Evolutionary conservation across 1,284 basidiomycete genomes (phyloP).

Genomic region (Wallemia ichthyophaga): DNA sequence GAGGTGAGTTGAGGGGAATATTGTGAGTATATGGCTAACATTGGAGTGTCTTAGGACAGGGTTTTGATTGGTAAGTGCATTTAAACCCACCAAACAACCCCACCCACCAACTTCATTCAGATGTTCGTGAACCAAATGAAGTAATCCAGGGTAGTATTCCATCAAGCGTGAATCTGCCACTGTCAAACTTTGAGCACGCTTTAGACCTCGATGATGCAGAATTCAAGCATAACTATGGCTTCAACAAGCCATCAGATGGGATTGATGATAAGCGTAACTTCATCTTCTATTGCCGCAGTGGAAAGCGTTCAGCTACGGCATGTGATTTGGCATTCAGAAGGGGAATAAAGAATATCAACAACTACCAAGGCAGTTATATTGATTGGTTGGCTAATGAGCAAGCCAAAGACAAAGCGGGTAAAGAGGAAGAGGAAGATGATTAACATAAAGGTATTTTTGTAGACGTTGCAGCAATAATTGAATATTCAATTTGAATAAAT

Average conservation of each 20-base stretch:
- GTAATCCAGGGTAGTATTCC: constrained; percentile 83
- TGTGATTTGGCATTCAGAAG: constrained; percentile 52
- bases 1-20: background rate
- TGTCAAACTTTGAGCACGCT: constrained; percentile 42
- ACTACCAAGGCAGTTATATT: constrained; percentile 75
- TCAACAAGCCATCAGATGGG: constrained; percentile 35
- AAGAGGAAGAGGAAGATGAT: constrained; percentile 15
- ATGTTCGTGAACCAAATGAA: constrained; percentile 83
- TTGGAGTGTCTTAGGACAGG: background rate
- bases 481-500: background rate
- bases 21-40: background rate
- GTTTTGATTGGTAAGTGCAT: background rate
- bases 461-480: no score
- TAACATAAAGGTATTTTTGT: constrained; percentile 3
- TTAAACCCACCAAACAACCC: background rate
- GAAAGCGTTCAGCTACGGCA: constrained; percentile 53
- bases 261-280: constrained; percentile 32
- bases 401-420: constrained; percentile 8
- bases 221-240: constrained; percentile 45
- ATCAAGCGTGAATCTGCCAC: constrained; percentile 71
- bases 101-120: constrained; percentile 17
- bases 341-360: constrained; percentile 35
- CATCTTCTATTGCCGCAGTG: constrained; percentile 80
- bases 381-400: constrained; percentile 45
- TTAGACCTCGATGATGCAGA: constrained; percentile 28